These are phyloP conservation scores for Botrytis galanthina DNA, from an alignment of 2,329 filamentous ascomycete species.

Conservation along the genomic window DNA sequence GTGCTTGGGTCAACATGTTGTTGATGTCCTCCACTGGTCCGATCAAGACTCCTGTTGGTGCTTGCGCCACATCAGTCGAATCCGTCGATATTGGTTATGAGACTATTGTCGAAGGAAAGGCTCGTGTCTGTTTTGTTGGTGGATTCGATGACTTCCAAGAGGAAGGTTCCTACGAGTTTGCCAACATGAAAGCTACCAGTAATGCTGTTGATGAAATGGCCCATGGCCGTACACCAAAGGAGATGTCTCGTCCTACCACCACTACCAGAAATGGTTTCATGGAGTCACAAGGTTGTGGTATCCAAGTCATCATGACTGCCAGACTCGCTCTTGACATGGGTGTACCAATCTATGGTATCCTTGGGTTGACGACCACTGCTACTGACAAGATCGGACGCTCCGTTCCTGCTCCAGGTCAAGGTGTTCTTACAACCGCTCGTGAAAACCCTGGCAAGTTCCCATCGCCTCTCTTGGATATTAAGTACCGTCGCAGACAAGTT, in stretches of 20 bases:
- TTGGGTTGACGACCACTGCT: conserved; percentile 91
- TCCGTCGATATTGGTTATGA: conserved; percentile 97
- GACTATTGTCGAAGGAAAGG: conserved; percentile 97
- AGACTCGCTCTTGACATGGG: conserved; percentile 97
- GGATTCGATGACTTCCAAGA: conserved; percentile 99
- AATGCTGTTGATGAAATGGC: conserved; percentile 96
- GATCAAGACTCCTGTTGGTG: conserved; percentile 97
- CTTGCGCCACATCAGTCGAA: conserved; percentile 95
- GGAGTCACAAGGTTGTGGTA: conserved; percentile 98
- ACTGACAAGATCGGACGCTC: conserved; percentile 99
- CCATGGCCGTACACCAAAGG: conserved; percentile 88
- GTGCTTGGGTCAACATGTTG: conserved; percentile 99
- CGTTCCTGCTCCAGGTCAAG: conserved; percentile 92
- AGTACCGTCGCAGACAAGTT: conserved; percentile 93
- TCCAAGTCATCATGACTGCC: conserved; percentile 98
- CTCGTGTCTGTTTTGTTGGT: conserved; percentile 94
- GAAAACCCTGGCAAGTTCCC: conserved; percentile 90
- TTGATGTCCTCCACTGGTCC: conserved; percentile 93
- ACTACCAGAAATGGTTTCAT: conserved; percentile 98
- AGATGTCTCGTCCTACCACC: conserved; percentile 97
- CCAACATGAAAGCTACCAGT: conserved; percentile 99
- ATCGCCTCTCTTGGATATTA: conserved; percentile 93
- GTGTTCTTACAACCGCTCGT: conserved; percentile 92
- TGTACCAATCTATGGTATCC: conserved; percentile 92
- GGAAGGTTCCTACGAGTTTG: conserved; percentile 98